Conservation (phyloP, 306 rosid species). For the Myrica gale region DNA sequence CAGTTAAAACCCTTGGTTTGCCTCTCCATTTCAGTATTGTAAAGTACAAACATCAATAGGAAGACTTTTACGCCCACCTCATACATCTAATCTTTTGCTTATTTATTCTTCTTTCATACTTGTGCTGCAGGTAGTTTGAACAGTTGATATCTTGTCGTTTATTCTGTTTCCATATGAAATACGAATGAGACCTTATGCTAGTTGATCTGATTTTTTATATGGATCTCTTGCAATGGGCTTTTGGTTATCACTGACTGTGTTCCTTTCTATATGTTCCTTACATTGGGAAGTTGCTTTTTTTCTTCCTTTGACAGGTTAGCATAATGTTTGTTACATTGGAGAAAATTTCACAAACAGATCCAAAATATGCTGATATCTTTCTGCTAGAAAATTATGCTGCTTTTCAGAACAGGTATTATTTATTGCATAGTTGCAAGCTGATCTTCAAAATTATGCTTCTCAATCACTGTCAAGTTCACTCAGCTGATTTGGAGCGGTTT, state of each 20-base stretch:
- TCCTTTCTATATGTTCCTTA: constrained; percentile 16
- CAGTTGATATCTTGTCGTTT: no score
- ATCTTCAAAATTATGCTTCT: constrained; percentile 11
- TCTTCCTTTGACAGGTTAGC: constrained; percentile 64
- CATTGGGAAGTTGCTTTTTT: constrained; percentile 8
- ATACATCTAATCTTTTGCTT: neutral
- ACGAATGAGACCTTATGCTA: neutral
- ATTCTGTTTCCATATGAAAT: no score
- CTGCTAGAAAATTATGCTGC: constrained; percentile 95
- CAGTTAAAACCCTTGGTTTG: neutral
- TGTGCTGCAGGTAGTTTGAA: no score
- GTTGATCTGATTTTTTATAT: neutral
- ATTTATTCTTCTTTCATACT: no score
- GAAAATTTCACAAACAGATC: constrained; percentile 80
- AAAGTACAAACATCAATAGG: neutral
- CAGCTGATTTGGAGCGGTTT: constrained; percentile 25
- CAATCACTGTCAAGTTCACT: constrained; percentile 18
- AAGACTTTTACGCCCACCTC: neutral
- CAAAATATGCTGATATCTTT: constrained; percentile 82
- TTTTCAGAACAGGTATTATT: constrained; percentile 84
- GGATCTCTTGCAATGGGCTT: neutral
- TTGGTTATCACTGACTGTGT: constrained; percentile 2
- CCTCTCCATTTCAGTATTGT: neutral
- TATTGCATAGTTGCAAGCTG: constrained; percentile 4
- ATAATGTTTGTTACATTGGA: constrained; percentile 97